Percentiles rank a stretch among this genome's conserved stretches.
phyloP scores from a whole-genome alignment of 345 rosid genomes.

The Gossypioides kirkii region DNA sequence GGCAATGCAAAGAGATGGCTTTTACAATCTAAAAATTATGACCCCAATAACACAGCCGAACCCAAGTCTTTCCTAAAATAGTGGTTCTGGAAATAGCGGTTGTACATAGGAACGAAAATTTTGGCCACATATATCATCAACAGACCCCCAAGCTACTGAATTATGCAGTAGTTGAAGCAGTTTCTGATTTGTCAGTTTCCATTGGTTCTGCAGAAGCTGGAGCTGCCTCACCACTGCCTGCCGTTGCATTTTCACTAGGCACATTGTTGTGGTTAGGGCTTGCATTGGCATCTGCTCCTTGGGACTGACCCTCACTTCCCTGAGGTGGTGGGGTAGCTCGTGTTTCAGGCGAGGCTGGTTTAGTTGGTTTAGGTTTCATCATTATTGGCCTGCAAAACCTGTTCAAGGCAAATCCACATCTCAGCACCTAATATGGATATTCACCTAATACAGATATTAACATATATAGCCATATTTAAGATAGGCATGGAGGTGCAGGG shows the following conservation, averaged over 20 bases:
- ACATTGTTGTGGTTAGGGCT: slow-evolving; percentile 13
- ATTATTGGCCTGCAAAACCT: slow-evolving; percentile 87
- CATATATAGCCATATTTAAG: not conserved
- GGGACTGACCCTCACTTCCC: slow-evolving; percentile 35
- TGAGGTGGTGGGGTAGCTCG: slow-evolving; percentile 50
- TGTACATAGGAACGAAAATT: slow-evolving; percentile 17
- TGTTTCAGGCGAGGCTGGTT: slow-evolving; percentile 58
- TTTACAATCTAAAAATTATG: slow-evolving; percentile 12
- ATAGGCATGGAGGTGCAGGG: not conserved
- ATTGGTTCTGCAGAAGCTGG: slow-evolving; percentile 56
- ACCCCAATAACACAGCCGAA: slow-evolving; percentile 8
- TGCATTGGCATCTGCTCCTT: slow-evolving; percentile 21
- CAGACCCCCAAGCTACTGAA: not conserved
- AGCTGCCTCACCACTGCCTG: slow-evolving; percentile 32
- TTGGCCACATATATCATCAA: slow-evolving; percentile 8
- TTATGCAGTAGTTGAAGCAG: slow-evolving; percentile 26
- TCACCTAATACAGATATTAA: not conserved
- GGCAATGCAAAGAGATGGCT: slow-evolving; percentile 13
- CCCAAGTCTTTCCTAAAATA: slow-evolving; percentile 7
- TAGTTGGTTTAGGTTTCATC: slow-evolving; percentile 82
- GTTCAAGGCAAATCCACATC: not conserved
- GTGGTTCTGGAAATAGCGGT: slow-evolving; percentile 12
- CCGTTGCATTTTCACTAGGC: slow-evolving; percentile 21
- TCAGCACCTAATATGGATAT: not conserved
- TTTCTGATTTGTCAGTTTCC: slow-evolving; percentile 64